Base-by-base conservation (phyloP, 805 yeast species). In the Metschnikowia hibisci region DNA sequence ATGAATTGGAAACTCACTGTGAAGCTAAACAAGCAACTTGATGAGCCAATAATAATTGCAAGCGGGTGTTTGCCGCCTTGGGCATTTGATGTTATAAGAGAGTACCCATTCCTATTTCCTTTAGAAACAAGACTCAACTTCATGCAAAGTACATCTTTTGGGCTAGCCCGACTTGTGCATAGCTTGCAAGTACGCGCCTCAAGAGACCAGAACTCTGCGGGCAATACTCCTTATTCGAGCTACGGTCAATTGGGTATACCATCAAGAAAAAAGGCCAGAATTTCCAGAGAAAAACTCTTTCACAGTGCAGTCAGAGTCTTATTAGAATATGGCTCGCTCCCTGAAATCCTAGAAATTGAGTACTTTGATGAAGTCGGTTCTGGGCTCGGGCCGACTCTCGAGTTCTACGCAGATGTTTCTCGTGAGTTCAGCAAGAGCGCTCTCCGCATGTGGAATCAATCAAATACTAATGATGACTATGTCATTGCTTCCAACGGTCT, bases 331-430 rank as follows among this genome's bases (percentile, higher is more conserved):
- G 95, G 93, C 0, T 66, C 85, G 0, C 74, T 82, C n/a, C 89
- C 96, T 1, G 84, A 88, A 23, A 70, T 86, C 4, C 65, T 91
- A 16, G 98, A 91, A 54, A 81, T 93, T 43, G 96, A 90, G 59
- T 91, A 85, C 55, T 80, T 75, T 49, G 89, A 84, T 51, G 99
- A 91, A 60, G 96, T 76, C 6, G 99, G 98, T n/a, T 83, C 96
- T 0, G 99, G 99, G 0, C 66, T 89, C 34, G 99, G 99, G 0
- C 99, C 99, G 3, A 91, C 99, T 0, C 69, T 90, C 50, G 99
- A 91, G 62, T 91, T 93, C 57, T 91, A 88, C 57, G 81, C 97
- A 0, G 69, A 74, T 12, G 88, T 87, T 2, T 88, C 96, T 0
- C 78, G 72, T 44, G 89, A 82, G 49, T 88, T 91, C 59, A 67